Evolutionary conservation across 1,284 basidiomycete species (phyloP), one percentile per base, ranked within the genome.

Genomic region (Agroathelia rolfsii): DNA sequence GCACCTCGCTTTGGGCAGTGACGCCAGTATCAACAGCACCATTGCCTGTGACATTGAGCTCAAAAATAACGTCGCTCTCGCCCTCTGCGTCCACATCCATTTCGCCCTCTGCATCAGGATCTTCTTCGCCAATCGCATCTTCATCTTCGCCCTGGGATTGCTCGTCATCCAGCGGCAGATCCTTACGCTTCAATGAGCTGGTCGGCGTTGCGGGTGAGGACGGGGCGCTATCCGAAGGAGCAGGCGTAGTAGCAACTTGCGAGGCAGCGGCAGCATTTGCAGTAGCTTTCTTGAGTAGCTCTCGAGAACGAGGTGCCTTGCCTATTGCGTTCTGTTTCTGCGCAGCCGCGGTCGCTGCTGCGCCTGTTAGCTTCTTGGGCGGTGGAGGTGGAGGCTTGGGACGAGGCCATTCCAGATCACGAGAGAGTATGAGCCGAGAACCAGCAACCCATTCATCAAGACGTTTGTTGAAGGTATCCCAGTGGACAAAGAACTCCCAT

Each of bases 371-470:
- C n/a, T n/a, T n/a, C n/a, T n/a, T n/a, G n/a, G n/a, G n/a, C n/a
- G n/a, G n/a, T n/a, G n/a, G n/a, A n/a, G 65, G 62, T 6, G 66
- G 58, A 19, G 65, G 59, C 49, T 86, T 88, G 0, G 94, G 93
- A 49, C 88, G 88, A 2, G 95, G 95, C 92, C 89, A 96, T 55
- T 96, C 89, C 44, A 99, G 72, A 50, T 96, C 92, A 43, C 83
- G 72, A 38, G 67, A 72, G 18, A 93, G 67, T 29, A 96, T 72
- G 38, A 99, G 71, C 20, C 92, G 75, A 3, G 84, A 81, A 11
- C 86, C 88, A 16, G 80, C 66, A n/a, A 99, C 84, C 95, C 95
- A 99, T 44, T 96, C 95, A 56, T 99, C 95, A 32, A 98, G 69
- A 49, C 95, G 90, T 61, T 96, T 95, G 67, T 96, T 97, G 69